Evolutionary conservation across 2,329 filamentous ascomycete genomes (phyloP), one percentile per base, ranked within the genome.

Genomic region (Fusarium chuoi): DNA sequence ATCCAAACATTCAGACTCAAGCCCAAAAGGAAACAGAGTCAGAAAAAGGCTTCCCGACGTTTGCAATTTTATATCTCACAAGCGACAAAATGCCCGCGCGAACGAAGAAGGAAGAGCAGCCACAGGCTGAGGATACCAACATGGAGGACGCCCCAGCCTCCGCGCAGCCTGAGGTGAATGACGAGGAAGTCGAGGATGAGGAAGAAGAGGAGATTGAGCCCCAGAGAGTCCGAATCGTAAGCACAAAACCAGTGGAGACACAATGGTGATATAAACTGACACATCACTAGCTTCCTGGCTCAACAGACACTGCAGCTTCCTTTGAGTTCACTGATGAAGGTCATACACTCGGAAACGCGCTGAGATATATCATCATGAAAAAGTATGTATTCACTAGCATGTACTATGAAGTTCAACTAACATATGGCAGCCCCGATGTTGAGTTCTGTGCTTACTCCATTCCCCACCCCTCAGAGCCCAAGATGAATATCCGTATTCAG

Each of bases 401-500:
- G 9, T 22, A n/a, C 15, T 14, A 5, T n/a, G 13, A 7, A 24
- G 24, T 24, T 26, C 17, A 52, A 69, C 74, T 68, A 49, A 63
- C n/a, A 55, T 30, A 46, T 17, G 60, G 60, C 74, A 98, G 96
- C 82, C 96, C 96, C 36, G 91, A 96, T 73, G 96, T 99, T 68
- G 96, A 99, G 82, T 98, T 99, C 84, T 98, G 96, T 84, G 96
- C 96, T 70, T 99, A 99, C 83, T 94, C 96, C 13, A 98, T 99
- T 70, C 96, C 96, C 36, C 96, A 99, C 84, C 96, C 96, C 57
- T 97, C 95, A 44, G 96, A 99, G 84, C 87, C 92, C 45, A 96
- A 97, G 85, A 98, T 99, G 96, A 98, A 98, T 80, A 87, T 99
- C 71, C 91, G 96, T 79, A 98, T 99, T 72, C 96, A 99, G 84